phyloP scores from a whole-genome alignment of 2,329 filamentous ascomycete species.

The Beauveria medogensis region DNA sequence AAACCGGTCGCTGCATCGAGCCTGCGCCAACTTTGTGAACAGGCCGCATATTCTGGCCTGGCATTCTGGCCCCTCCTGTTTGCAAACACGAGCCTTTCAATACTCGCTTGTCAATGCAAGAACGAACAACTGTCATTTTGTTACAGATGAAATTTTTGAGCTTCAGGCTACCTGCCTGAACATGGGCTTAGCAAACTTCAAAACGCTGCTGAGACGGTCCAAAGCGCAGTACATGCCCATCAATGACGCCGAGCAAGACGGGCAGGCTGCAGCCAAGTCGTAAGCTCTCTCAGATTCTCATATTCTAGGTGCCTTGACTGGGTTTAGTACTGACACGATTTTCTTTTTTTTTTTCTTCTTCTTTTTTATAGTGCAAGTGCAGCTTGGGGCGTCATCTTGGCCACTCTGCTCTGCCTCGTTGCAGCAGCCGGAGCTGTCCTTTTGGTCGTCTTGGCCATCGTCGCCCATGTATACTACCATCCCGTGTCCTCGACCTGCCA shows the following conservation, averaged over 20 bases:
- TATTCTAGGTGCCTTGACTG: too few species aligned
- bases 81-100: not conserved
- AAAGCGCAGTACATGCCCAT: not conserved
- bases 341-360: too few species aligned
- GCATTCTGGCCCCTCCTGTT: not conserved
- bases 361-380: not conserved
- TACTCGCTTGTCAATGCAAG: not conserved
- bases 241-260: not conserved
- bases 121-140: not conserved
- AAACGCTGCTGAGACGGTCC: not conserved
- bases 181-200: not conserved
- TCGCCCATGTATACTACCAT: not conserved
- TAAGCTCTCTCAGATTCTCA: not conserved
- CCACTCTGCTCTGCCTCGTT: not conserved
- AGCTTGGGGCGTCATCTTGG: not conserved
- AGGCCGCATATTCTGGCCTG: not conserved
- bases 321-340: not conserved
- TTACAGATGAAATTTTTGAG: not conserved
- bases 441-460: not conserved
- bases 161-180: not conserved
- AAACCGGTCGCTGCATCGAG: not conserved
- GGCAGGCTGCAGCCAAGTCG: not conserved
- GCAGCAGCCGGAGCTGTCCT: not conserved
- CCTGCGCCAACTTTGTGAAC: not conserved
- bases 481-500: not conserved